These are phyloP conservation scores for Fusarium tanahbumbuense DNA, from an alignment of 2,329 filamentous ascomycete species.

Conservation along the genomic window DNA sequence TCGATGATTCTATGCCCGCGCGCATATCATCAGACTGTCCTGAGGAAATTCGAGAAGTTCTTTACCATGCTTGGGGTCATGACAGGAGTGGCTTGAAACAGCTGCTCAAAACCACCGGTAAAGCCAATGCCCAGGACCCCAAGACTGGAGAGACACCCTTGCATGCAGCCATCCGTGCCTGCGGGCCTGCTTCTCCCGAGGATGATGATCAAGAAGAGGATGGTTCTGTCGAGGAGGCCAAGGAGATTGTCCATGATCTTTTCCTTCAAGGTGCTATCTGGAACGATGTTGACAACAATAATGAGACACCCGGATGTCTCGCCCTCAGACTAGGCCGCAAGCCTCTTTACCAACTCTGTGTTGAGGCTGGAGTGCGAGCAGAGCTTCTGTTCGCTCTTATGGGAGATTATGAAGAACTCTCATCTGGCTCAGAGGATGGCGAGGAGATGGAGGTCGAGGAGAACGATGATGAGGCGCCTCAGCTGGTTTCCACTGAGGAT, in stretches of 20 bases:
- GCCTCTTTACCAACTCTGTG: slow-evolving; percentile 82
- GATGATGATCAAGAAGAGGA: slow-evolving; percentile 53
- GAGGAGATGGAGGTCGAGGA: slow-evolving; percentile 62
- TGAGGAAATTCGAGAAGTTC: slow-evolving; percentile 61
- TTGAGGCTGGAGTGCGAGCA: slow-evolving; percentile 90
- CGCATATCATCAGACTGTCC: slow-evolving; percentile 67
- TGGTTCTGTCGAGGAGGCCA: slow-evolving; percentile 67
- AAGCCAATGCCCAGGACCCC: slow-evolving; percentile 82
- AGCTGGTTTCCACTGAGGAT: slow-evolving; percentile 46
- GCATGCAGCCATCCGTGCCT: slow-evolving; percentile 88
- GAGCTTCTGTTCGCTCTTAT: slow-evolving; percentile 87
- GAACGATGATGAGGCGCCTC: slow-evolving; percentile 54
- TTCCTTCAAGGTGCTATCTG: slow-evolving; percentile 93
- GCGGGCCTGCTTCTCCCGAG: slow-evolving; percentile 58
- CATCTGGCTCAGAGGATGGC: slow-evolving; percentile 64
- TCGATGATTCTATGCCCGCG: slow-evolving; percentile 63
- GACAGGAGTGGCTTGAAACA: slow-evolving; percentile 75
- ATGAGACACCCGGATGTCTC: slow-evolving; percentile 92
- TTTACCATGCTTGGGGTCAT: slow-evolving; percentile 67
- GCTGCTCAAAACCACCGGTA: slow-evolving; percentile 72
- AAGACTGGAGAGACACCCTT: slow-evolving; percentile 88
- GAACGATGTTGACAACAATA: slow-evolving; percentile 90
- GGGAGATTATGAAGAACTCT: slow-evolving; percentile 82
- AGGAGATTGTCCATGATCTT: slow-evolving; percentile 77
- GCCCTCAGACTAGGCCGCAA: slow-evolving; percentile 76